Evolutionary conservation across 768 basidiomycete species (phyloP).

Genomic region (Plicaturopsis crispa): DNA sequence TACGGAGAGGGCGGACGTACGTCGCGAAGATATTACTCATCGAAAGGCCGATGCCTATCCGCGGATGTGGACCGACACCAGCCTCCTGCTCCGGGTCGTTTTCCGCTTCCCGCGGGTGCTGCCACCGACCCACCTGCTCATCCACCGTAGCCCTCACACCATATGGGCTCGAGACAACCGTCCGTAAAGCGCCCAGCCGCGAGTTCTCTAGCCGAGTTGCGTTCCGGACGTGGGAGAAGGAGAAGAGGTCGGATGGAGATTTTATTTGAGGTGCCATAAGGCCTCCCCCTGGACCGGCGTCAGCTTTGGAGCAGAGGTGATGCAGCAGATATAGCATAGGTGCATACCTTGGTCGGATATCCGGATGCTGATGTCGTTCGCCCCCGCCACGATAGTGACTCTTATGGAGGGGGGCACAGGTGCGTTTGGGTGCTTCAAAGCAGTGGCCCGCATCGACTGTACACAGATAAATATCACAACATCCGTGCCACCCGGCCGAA

Average conservation of each 20-base stretch:
- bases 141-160: conserved; percentile 74
- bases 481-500: background rate
- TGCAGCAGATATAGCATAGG: background rate
- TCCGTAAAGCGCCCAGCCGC: conserved; percentile 61
- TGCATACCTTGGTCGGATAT: conserved; percentile 82
- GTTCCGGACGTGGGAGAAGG: conserved; percentile 83
- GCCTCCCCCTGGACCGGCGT: conserved; percentile 54
- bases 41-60: conserved; percentile 77
- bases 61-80: conserved; percentile 45
- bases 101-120: conserved; percentile 16
- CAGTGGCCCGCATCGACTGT: conserved; percentile 73
- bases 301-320: conserved; percentile 7
- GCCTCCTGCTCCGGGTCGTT: conserved; percentile 34
- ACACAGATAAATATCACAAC: background rate
- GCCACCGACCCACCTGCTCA: conserved; percentile 61
- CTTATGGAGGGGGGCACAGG: conserved; percentile 50
- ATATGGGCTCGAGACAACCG: conserved; percentile 47
- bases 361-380: conserved; percentile 69
- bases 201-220: conserved; percentile 59
- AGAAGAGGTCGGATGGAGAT: conserved; percentile 74
- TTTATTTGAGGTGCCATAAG: conserved; percentile 46
- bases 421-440: conserved; percentile 36
- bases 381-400: conserved; percentile 70
- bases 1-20: conserved; percentile 39
- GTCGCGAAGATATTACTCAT: conserved; percentile 89